phyloP scores from a whole-genome alignment of 176 grass and related monocot species.

The Areca catechu region DNA sequence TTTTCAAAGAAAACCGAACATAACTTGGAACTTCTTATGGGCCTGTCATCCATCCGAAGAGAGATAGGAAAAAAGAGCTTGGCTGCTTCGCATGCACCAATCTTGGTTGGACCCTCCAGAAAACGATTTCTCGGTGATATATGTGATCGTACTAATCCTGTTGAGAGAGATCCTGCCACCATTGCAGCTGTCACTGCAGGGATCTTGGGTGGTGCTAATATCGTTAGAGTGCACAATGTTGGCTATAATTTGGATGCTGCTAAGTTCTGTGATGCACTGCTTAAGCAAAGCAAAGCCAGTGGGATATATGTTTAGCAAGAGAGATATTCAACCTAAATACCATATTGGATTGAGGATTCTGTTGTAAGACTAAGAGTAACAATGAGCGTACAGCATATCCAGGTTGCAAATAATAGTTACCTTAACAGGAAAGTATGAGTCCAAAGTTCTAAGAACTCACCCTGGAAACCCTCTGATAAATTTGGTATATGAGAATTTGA shows the following conservation, averaged over 20 bases:
- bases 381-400: too few species aligned
- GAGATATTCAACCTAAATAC: too few species aligned
- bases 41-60: constrained; percentile 39
- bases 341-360: too few species aligned
- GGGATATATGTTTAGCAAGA: too few species aligned
- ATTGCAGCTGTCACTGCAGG: constrained; percentile 27
- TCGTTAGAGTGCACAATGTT: constrained; percentile 74
- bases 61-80: constrained; percentile 55
- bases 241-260: constrained; percentile 42
- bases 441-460: too few species aligned
- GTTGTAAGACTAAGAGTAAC: too few species aligned
- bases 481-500: too few species aligned
- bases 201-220: constrained; percentile 71
- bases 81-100: constrained; percentile 56
- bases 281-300: too few species aligned
- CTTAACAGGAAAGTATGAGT: too few species aligned
- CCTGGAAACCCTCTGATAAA: too few species aligned
- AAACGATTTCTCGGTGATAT: constrained; percentile 73
- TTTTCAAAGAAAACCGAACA: constrained; percentile 66
- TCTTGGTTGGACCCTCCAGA: constrained; percentile 70
- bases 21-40: constrained; percentile 46
- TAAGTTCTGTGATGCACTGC: constrained; percentile 42
- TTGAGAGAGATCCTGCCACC: constrained; percentile 60
- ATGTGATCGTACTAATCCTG: constrained; percentile 35
- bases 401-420: too few species aligned